These are phyloP conservation scores for Rhazya stricta DNA, from an alignment of 257 asterid genomes.

Conservation along the genomic window DNA sequence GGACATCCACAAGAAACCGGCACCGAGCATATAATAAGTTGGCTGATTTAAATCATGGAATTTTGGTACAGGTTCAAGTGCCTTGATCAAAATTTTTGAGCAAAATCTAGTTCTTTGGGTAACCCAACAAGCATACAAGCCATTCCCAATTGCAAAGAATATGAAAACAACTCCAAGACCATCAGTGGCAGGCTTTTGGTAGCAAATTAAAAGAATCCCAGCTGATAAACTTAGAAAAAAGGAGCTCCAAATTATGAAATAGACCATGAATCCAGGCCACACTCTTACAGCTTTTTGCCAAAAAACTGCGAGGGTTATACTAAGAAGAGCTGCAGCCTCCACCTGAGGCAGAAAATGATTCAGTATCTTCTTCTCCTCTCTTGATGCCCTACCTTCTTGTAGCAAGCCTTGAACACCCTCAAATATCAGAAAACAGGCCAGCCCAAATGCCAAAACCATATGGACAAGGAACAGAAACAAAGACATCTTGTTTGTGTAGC, in stretches of 20 bases:
- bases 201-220: constrained; percentile 80
- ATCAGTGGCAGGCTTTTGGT: constrained; percentile 73
- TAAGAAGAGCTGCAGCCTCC: constrained; percentile 74
- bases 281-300: constrained; percentile 85
- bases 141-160: constrained; percentile 73
- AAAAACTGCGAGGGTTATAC: constrained; percentile 70
- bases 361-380: constrained; percentile 48
- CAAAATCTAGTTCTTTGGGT: constrained; percentile 74
- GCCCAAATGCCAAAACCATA: constrained; percentile 53
- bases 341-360: constrained; percentile 79
- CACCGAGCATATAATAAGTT: constrained; percentile 72
- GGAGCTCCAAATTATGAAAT: constrained; percentile 82
- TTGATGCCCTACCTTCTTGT: constrained; percentile 42
- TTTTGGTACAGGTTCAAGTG: constrained; percentile 78
- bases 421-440: constrained; percentile 65
- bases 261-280: constrained; percentile 91
- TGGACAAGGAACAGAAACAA: constrained; percentile 68
- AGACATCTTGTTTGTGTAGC: constrained; percentile 86
- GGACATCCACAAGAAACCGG: constrained; percentile 93
- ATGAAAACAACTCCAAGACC: constrained; percentile 65
- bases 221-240: constrained; percentile 61
- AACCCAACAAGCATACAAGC: constrained; percentile 93
- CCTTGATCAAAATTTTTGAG: constrained; percentile 54
- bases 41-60: constrained; percentile 71
- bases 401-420: constrained; percentile 68